A percentile compares a stretch with the other conserved stretches of the same genome.
phyloP scores from a whole-genome alignment of 1,139 yeast genomes.

The Pichia sp. region DNA sequence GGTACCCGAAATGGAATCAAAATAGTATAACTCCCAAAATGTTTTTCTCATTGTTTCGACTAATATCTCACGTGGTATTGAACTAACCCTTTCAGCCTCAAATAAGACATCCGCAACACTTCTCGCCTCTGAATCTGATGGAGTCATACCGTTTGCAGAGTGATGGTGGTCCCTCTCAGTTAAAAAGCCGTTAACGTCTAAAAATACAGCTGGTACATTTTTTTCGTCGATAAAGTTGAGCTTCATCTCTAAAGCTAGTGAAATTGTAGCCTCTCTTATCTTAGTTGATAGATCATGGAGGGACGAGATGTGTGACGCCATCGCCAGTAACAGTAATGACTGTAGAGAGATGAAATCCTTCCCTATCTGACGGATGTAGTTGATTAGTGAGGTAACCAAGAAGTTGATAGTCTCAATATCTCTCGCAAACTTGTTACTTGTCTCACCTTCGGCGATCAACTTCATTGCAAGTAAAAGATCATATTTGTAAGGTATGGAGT shows the following conservation, averaged over 20 bases:
- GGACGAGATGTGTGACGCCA: slow-evolving; percentile 41
- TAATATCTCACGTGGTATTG: slow-evolving; percentile 21
- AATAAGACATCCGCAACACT: slow-evolving; percentile 13
- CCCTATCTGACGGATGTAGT: slow-evolving; percentile 31
- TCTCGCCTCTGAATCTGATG: slow-evolving; percentile 16
- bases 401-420: slow-evolving; percentile 33
- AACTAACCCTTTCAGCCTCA: slow-evolving; percentile 24
- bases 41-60: slow-evolving; percentile 36
- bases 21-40: slow-evolving; percentile 43
- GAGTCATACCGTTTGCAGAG: slow-evolving; percentile 10
- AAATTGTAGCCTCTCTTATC: slow-evolving; percentile 34
- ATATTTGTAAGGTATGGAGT: slow-evolving; percentile 28
- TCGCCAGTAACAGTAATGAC: slow-evolving; percentile 31
- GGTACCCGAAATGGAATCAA: slow-evolving; percentile 44
- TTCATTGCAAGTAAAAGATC: slow-evolving; percentile 41
- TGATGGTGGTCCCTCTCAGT: slow-evolving; percentile 13
- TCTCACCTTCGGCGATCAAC: slow-evolving; percentile 40
- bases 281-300: slow-evolving; percentile 37
- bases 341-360: slow-evolving; percentile 39
- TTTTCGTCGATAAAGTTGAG: slow-evolving; percentile 31
- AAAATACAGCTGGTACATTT: slow-evolving; percentile 19
- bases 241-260: slow-evolving; percentile 30
- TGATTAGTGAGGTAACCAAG: slow-evolving; percentile 31
- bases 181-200: slow-evolving; percentile 27
- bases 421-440: slow-evolving; percentile 26